Evolutionary conservation across 805 yeast genomes (phyloP).

Genomic region (Clavispora vitiphila): DNA sequence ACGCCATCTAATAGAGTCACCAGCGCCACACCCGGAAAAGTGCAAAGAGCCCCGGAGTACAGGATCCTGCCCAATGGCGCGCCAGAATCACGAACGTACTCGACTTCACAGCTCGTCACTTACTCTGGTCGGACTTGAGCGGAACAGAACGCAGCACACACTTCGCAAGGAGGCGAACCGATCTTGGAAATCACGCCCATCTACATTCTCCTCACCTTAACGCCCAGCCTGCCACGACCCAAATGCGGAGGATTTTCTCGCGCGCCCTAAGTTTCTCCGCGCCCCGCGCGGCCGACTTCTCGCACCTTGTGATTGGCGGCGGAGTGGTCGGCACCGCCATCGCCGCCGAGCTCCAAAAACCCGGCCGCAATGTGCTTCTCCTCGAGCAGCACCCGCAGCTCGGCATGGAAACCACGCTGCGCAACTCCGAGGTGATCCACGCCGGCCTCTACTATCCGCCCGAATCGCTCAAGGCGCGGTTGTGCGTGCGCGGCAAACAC

Average conservation of each 20-base stretch:
- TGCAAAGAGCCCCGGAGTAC: background rate
- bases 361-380: constrained; percentile 49
- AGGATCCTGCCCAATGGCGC: background rate
- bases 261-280: background rate
- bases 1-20: too few relatives aligned
- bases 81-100: too few relatives aligned
- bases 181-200: too few relatives aligned
- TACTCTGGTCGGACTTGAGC: too few relatives aligned
- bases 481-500: constrained; percentile 74
- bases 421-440: constrained; percentile 91
- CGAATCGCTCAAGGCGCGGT: constrained; percentile 56
- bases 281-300: constrained; percentile 40
- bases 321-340: constrained; percentile 83
- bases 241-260: too few relatives aligned
- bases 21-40: background rate
- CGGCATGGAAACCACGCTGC: constrained; percentile 81
- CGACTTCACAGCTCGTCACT: too few relatives aligned
- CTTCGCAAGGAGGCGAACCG: too few relatives aligned
- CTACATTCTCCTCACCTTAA: too few relatives aligned
- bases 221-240: too few relatives aligned
- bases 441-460: constrained; percentile 83
- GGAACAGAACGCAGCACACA: too few relatives aligned
- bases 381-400: constrained; percentile 61
- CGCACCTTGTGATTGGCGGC: constrained; percentile 76
- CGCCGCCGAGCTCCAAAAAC: constrained; percentile 58